Base-by-base conservation (phyloP, 2,329 filamentous ascomycete genomes). In the Esteya vermicola region DNA sequence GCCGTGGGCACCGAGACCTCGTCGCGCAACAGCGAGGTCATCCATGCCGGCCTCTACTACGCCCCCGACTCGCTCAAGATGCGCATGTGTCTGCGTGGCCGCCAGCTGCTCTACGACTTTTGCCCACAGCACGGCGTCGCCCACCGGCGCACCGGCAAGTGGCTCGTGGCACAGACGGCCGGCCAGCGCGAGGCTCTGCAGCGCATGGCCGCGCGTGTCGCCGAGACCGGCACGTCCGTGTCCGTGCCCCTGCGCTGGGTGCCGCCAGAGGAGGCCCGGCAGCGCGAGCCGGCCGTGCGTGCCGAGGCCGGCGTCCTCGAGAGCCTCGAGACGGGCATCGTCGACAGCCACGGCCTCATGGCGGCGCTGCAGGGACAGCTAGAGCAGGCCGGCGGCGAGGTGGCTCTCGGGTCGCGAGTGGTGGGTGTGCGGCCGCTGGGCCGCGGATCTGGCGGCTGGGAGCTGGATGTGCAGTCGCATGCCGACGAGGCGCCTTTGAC, bases 31-130 rank as follows among this genome's bases (percentile, higher is more conserved):
- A 89, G 82, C 54, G 88, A 96, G 70, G 89, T 96, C 41, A 93
- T 98, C 51, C 91, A 98, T 57, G 91, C 85, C 1, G 91, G 91
- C 13, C 71, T 96, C 47, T 96, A 95, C 69, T 95, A 95, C 59
- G 84, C 82, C 14, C 56, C 67, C 6, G 59, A 63, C 31, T 80
- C 78, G 2, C 73, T 95, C 39, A 98, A 98, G 62, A 85, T 88
- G 1, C 62, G 63, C 14, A 73, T 98, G 12, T 98, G 91, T 61
- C 67, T 95, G 47, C 64, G 67, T 25, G 91, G 91, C 44, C 79
- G 79, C 50, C 56, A 78, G 25, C 66, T 85, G 56, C 66, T 96
- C 43, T 98, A 98, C 60, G 68, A 66, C 4, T 73, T 93, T 32
- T 95, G 89, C 63, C 59, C 63, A 6, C 62, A 62, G 42, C 65